Conservation (phyloP, 129 eudicot genomes). For the Logfia minima region DNA sequence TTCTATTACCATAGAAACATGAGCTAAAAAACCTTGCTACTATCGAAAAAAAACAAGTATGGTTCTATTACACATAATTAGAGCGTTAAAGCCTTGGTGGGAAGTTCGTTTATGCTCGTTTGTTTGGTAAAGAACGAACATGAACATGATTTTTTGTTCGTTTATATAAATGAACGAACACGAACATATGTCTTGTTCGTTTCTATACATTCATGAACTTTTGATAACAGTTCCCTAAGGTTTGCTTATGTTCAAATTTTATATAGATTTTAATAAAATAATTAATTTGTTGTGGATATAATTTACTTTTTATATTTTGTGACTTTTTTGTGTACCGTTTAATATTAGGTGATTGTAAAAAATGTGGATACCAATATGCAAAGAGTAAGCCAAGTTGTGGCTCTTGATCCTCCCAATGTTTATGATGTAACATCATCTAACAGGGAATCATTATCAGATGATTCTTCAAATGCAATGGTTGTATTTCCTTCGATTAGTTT, state of each 20-base stretch:
- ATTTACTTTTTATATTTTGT: not conserved
- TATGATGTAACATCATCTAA: slow-evolving; percentile 32
- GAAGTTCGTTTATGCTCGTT: not conserved
- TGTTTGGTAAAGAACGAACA: not conserved
- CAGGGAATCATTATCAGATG: slow-evolving; percentile 11
- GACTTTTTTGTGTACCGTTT: slow-evolving; percentile 5
- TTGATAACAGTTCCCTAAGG: not conserved
- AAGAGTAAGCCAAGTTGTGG: slow-evolving; percentile 77
- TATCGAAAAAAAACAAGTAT: not conserved
- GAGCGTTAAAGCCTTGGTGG: not conserved
- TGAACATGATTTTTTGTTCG: not conserved
- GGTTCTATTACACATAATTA: not conserved
- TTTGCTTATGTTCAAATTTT: no score
- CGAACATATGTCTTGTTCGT: not conserved
- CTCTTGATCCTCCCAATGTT: slow-evolving; percentile 64
- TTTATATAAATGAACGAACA: not conserved
- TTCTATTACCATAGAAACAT: not conserved
- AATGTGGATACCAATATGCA: slow-evolving; percentile 48
- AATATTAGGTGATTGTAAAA: slow-evolving; percentile 56
- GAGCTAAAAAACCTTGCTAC: not conserved
- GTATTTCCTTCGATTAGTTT: slow-evolving; percentile 59
- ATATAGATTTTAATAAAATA: not conserved
- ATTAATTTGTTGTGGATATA: not conserved
- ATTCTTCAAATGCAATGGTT: slow-evolving; percentile 44
- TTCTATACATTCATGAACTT: not conserved